Evolutionary conservation across 2,329 filamentous ascomycete genomes (phyloP).

Genomic region (Penicillium brasilianum): DNA sequence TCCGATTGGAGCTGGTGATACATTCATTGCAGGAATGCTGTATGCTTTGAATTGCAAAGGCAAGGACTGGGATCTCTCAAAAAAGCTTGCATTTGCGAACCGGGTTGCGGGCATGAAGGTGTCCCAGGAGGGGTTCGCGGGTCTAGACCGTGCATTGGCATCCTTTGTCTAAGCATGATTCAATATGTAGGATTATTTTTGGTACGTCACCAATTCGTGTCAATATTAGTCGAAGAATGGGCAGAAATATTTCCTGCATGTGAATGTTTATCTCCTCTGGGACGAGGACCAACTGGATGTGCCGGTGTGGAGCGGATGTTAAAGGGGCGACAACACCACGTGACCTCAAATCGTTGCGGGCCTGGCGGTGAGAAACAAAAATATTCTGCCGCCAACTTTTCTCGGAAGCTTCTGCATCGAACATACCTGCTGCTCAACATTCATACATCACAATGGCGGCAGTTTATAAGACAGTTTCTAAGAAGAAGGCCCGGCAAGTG

Average conservation of each 20-base stretch:
- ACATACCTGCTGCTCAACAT: constrained; percentile 17
- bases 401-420: constrained; percentile 27
- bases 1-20: constrained; percentile 75
- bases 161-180: background rate
- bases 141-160: constrained; percentile 47
- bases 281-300: background rate
- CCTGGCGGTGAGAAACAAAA: constrained; percentile 40
- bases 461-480: constrained; percentile 76
- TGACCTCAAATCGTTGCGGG: constrained; percentile 17
- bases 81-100: constrained; percentile 66
- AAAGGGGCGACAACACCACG: constrained; percentile 24
- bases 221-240: too few relatives aligned
- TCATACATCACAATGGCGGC: constrained; percentile 63
- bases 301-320: background rate
- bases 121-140: constrained; percentile 67
- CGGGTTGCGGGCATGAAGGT: constrained; percentile 71
- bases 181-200: background rate
- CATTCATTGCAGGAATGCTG: constrained; percentile 74
- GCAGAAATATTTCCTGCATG: too few relatives aligned
- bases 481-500: constrained; percentile 54
- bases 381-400: constrained; percentile 47
- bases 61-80: constrained; percentile 55
- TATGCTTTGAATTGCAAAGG: constrained; percentile 62
- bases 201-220: background rate
- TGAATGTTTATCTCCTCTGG: background rate